Conservation (phyloP, 805 yeast species). For the Saccharomycopsis javanensis region DNA sequence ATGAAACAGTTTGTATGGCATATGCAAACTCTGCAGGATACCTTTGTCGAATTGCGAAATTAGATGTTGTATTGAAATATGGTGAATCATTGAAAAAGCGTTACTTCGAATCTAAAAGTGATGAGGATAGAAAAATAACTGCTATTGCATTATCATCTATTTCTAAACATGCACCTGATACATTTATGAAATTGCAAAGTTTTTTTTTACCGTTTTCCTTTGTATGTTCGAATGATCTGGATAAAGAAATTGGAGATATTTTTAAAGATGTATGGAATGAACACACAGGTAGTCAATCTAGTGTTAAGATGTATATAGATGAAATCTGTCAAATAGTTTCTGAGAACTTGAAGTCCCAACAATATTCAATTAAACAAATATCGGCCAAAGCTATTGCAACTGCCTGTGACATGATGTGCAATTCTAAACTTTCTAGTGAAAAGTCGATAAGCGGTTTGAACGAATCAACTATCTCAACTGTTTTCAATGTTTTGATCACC, state of each 20-base stretch:
- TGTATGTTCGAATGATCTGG: conserved; percentile 61
- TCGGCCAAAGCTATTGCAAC: conserved; percentile 60
- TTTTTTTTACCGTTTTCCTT: conserved; percentile 71
- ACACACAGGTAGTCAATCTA: conserved; percentile 60
- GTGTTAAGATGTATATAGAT: conserved; percentile 54
- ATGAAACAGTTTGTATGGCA: conserved; percentile 61
- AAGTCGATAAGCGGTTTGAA: conserved; percentile 21
- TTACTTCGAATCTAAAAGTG: conserved; percentile 49
- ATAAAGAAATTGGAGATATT: conserved; percentile 32
- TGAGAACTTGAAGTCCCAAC: conserved; percentile 42
- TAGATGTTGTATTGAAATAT: conserved; percentile 44
- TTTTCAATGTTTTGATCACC: conserved; percentile 46
- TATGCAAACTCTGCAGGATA: conserved; percentile 79
- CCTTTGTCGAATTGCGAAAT: conserved; percentile 51
- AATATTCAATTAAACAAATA: conserved; percentile 56
- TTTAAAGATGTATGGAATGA: conserved; percentile 72
- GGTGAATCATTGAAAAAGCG: conserved; percentile 38
- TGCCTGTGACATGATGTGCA: conserved; percentile 40
- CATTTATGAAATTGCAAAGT: conserved; percentile 49
- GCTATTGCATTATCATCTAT: conserved; percentile 58
- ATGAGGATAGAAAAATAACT: conserved; percentile 38
- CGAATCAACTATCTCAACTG: conserved; percentile 25
- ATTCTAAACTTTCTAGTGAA: conserved; percentile 24
- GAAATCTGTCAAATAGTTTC: conserved; percentile 55
- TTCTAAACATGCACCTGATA: conserved; percentile 58